Percentiles rank a stretch among this genome's conserved stretches.
Conservation (phyloP, 306 rosid genomes). For the Spatholobus suberectus region DNA sequence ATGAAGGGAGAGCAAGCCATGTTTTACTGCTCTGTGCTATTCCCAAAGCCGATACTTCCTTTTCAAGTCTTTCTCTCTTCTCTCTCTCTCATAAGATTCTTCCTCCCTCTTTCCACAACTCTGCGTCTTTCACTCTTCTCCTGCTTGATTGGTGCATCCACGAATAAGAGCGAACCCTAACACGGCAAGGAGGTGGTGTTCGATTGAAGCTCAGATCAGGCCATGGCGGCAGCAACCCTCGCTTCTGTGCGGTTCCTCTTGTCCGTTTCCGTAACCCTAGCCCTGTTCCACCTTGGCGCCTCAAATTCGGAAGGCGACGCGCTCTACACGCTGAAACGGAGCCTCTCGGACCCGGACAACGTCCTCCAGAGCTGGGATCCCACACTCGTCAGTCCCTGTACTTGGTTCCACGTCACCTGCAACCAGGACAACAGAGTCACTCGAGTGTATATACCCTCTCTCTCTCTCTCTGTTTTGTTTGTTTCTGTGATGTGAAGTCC, state of each 20-base stretch:
- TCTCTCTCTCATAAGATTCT: neutral
- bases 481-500: neutral
- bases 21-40: constrained; percentile 42
- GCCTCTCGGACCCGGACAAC: constrained; percentile 84
- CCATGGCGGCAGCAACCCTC: neutral
- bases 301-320: constrained; percentile 95
- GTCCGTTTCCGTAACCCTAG: constrained; percentile 49
- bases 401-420: constrained; percentile 98
- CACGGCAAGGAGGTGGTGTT: neutral
- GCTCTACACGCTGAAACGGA: constrained; percentile 74
- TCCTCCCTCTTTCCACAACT: neutral
- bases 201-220: constrained; percentile 35
- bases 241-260: constrained; percentile 33
- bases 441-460: constrained; percentile 64
- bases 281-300: constrained; percentile 36
- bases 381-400: constrained; percentile 92
- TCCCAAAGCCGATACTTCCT: constrained; percentile 60
- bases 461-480: constrained; percentile 10
- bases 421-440: constrained; percentile 92
- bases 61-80: neutral
- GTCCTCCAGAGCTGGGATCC: constrained; percentile 99
- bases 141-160: neutral
- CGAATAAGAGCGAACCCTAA: constrained; percentile 42
- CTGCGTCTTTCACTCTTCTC: neutral
- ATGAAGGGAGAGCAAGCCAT: neutral